A percentile compares a stretch with the other conserved stretches of the same genome.
Conservation (phyloP, 2,329 filamentous ascomycete species). For the Setomelanomma holmii region DNA sequence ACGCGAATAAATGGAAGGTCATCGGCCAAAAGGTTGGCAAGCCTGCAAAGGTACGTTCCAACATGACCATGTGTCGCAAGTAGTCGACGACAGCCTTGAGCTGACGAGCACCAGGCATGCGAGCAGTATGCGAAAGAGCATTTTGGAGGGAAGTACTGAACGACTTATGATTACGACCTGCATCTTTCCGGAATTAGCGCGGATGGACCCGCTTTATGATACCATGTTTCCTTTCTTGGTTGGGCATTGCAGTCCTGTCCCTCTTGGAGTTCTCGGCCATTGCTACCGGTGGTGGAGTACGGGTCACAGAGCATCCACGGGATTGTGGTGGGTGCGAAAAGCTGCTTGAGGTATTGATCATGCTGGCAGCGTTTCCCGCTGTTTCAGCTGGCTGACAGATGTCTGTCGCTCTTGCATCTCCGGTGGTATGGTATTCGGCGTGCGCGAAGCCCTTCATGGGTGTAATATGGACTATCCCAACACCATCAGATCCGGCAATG, state of each 20-base stretch:
- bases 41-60: slow-evolving; percentile 79
- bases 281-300: slow-evolving; percentile 33
- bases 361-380: slow-evolving; percentile 13
- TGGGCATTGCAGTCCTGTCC: slow-evolving; percentile 39
- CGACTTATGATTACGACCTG: slow-evolving; percentile 51
- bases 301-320: slow-evolving; percentile 19
- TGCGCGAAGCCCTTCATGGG: slow-evolving; percentile 19
- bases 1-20: slow-evolving; percentile 97
- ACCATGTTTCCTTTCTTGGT: slow-evolving; percentile 45
- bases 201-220: slow-evolving; percentile 42
- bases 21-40: slow-evolving; percentile 98
- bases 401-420: slow-evolving; percentile 15
- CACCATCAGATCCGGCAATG: slow-evolving; percentile 24
- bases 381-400: slow-evolving; percentile 11
- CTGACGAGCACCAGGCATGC: slow-evolving; percentile 66
- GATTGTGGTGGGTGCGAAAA: slow-evolving; percentile 27
- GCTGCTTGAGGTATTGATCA: slow-evolving; percentile 17
- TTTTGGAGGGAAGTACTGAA: slow-evolving; percentile 66
- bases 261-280: slow-evolving; percentile 32
- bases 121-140: slow-evolving; percentile 97
- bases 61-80: slow-evolving; percentile 8
- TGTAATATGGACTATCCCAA: slow-evolving; percentile 32
- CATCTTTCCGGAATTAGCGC: slow-evolving; percentile 45
- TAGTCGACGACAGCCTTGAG: slow-evolving; percentile 11
- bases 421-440: slow-evolving; percentile 18